phyloP scores from a whole-genome alignment of 768 basidiomycete species.

The Amanita brunnescens region DNA sequence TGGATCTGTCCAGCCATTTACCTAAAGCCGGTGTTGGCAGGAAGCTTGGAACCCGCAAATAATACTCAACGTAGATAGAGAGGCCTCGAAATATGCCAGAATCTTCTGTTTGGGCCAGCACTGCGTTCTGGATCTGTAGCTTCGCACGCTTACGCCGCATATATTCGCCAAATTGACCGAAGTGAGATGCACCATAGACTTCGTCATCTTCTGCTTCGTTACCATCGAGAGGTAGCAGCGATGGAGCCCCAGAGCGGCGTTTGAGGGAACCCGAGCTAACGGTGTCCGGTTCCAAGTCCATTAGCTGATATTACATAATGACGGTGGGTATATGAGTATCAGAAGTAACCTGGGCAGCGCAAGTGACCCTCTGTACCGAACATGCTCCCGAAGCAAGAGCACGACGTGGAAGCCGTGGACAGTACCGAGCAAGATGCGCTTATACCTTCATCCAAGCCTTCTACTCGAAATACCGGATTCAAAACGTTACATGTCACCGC shows the following conservation, averaged over 20 bases:
- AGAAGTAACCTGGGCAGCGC: too few relatives aligned
- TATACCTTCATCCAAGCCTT: conserved; percentile 15
- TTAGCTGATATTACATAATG: not conserved
- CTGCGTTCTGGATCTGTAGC: conserved; percentile 70
- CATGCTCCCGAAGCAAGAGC: conserved; percentile 5
- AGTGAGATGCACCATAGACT: conserved; percentile 69
- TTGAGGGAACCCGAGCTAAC: not conserved
- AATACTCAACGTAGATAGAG: conserved; percentile 59
- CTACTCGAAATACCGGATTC: conserved; percentile 20
- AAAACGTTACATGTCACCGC: conserved; percentile 29
- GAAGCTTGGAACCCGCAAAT: conserved; percentile 19
- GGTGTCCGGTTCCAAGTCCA: not conserved
- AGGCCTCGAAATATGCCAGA: conserved; percentile 62
- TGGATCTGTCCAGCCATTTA: conserved; percentile 85
- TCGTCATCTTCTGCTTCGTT: conserved; percentile 26
- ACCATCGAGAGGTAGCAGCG: conserved; percentile 4
- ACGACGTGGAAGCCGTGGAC: conserved; percentile 4
- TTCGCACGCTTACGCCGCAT: conserved; percentile 89
- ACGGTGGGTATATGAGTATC: not conserved
- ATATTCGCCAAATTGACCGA: conserved; percentile 82
- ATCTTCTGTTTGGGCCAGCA: conserved; percentile 19
- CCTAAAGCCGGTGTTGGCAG: conserved; percentile 24
- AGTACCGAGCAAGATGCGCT: conserved; percentile 21
- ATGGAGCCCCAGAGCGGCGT: not conserved
- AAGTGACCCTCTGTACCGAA: not conserved